These are phyloP conservation scores for Backusella luteola DNA, from an alignment of 192 early-diverging fungal species.

Conservation along the genomic window DNA sequence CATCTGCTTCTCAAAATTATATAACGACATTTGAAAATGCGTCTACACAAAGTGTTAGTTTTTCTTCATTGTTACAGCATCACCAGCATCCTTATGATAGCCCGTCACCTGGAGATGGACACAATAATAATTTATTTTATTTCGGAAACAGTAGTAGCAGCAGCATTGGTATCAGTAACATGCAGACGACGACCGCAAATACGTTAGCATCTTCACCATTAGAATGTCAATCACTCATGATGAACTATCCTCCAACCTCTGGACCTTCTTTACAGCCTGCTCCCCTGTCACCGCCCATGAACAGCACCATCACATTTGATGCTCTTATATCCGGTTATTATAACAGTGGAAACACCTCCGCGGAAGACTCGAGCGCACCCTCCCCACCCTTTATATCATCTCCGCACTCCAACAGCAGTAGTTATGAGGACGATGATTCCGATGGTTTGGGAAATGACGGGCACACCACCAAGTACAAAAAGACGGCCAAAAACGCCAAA, in stretches of 20 bases:
- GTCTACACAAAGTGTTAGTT: neutral
- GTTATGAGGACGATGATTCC: neutral
- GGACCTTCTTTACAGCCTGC: neutral
- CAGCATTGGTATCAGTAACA: neutral
- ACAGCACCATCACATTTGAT: neutral
- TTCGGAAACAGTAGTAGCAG: neutral
- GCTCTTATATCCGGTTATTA: neutral
- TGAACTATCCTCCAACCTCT: neutral
- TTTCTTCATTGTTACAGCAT: neutral
- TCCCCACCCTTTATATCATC: conserved; percentile 7
- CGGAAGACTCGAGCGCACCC: neutral
- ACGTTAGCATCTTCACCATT: neutral
- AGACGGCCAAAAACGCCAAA: neutral
- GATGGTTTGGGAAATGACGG: neutral
- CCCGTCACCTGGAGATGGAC: neutral
- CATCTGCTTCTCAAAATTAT: neutral
- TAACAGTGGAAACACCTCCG: neutral
- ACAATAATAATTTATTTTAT: neutral
- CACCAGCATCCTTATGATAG: neutral
- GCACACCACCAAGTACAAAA: neutral
- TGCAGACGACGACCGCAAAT: neutral
- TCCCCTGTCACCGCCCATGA: neutral
- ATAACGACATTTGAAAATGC: neutral
- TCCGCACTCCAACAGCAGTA: conserved; percentile 1
- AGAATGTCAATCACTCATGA: neutral